These are phyloP conservation scores for Aspergillus calidoustus DNA, from an alignment of 2,329 filamentous ascomycete species.

Conservation along the genomic window DNA sequence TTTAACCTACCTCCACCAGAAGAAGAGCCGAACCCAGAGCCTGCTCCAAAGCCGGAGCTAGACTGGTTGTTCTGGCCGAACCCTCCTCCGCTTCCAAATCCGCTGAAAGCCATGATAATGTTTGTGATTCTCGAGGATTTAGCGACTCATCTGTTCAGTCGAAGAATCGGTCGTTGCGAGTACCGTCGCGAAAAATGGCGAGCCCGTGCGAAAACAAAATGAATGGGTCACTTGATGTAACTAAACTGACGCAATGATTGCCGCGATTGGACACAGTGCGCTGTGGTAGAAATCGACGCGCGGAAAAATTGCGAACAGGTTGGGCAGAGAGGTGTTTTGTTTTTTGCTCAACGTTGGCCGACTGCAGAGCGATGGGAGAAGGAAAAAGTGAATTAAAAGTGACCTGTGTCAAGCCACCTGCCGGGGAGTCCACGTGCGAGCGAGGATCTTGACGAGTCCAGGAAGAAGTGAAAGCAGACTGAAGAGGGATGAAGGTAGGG, in stretches of 20 bases:
- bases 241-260: not conserved
- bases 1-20: conserved; percentile 43
- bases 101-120: conserved; percentile 46
- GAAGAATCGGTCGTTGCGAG: conserved; percentile 13
- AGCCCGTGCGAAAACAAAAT: conserved; percentile 6
- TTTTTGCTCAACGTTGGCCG: conserved; percentile 15
- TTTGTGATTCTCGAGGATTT: conserved; percentile 27
- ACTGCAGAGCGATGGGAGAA: not conserved
- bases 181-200: conserved; percentile 1
- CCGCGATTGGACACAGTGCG: conserved; percentile 14
- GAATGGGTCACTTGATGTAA: not conserved
- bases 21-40: conserved; percentile 41
- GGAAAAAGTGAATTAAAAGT: conserved; percentile 11
- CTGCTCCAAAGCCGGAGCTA: conserved; percentile 47
- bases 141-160: conserved; percentile 37
- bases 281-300: conserved; percentile 22
- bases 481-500: conserved; percentile 14
- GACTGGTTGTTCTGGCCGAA: conserved; percentile 64
- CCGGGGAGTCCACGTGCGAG: conserved; percentile 22
- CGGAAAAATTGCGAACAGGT: conserved; percentile 15
- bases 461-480: conserved; percentile 14
- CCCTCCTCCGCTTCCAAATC: conserved; percentile 50
- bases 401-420: conserved; percentile 23
- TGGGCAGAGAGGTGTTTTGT: conserved; percentile 14
- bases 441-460: conserved; percentile 20